phyloP scores from a whole-genome alignment of 768 basidiomycete species.

The Pleurotus eryngii region DNA sequence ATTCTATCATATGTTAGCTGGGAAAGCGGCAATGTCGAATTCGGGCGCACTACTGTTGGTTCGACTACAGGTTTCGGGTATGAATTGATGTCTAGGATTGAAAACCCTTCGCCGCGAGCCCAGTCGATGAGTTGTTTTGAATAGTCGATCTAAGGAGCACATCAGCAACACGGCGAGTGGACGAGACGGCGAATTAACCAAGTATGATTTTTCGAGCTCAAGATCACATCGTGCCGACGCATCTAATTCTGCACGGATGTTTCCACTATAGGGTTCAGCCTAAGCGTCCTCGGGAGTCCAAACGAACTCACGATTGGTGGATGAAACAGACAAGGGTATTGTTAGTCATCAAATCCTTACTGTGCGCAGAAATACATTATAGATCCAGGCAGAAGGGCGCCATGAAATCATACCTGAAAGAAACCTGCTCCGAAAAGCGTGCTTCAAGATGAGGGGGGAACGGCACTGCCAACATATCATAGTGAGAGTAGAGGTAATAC shows the following conservation, averaged over 20 bases:
- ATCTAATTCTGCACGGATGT: constrained; percentile 80
- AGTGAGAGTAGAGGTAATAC: constrained; percentile 70
- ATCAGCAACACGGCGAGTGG: not conserved
- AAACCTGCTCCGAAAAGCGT: constrained; percentile 77
- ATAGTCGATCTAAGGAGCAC: constrained; percentile 70
- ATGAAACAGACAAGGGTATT: constrained; percentile 80
- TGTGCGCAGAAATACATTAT: constrained; percentile 22
- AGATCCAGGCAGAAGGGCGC: too few species aligned
- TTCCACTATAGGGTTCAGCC: constrained; percentile 56
- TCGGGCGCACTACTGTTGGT: constrained; percentile 28
- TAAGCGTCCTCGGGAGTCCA: not conserved
- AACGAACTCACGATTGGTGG: constrained; percentile 83
- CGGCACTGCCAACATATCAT: constrained; percentile 80
- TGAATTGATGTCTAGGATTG: constrained; percentile 85
- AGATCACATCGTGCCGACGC: constrained; percentile 71
- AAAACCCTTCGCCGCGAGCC: constrained; percentile 64
- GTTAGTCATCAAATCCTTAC: constrained; percentile 74
- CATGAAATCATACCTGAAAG: constrained; percentile 72
- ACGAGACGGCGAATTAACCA: constrained; percentile 42
- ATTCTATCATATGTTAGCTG: too few species aligned
- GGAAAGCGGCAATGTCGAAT: not conserved
- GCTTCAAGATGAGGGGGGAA: constrained; percentile 63
- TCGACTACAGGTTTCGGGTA: constrained; percentile 53
- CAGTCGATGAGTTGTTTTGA: constrained; percentile 78
- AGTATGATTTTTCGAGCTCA: constrained; percentile 76